Base-by-base conservation (phyloP, 257 asterid species). In the Rhazya stricta region DNA sequence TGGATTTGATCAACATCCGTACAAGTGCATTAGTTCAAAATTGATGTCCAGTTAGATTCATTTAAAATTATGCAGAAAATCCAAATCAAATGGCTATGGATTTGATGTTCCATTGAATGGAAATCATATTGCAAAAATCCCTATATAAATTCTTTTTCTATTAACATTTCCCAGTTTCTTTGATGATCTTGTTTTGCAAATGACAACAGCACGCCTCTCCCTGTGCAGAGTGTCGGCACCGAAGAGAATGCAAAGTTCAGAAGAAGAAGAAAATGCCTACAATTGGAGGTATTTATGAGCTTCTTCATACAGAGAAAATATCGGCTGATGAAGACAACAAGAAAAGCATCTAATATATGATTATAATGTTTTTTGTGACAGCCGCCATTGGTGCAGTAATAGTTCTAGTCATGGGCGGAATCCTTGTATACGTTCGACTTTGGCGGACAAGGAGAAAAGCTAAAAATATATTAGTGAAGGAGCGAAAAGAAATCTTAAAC, bases 401-500 rank as follows among this genome's bases (percentile, higher is more conserved):
- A 37, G 82, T 89, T 30, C 67, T 88, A 10, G 71, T 83, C 60
- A 56, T 86, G 36, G 70, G 88, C 43, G 86, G 81, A 37, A 83
- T 85, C 79, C 72, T 86, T 23, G 86, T 88, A 56, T 84, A 79
- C 39, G 65, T 85, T 43, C 77, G 60, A 50, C 79, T 79, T 42
- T 53, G 42, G 58, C 51, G 70, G 42, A 54, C 79, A 32, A 73
- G 50, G 36, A 73, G 72, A 76, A 46, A 61, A 76, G 80, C 65
- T 4, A 71, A 76, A 43, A 87, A 73, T 66, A 48, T 72, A 19
- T 45, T 87, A 67, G 74, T 84, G 43, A 87, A 84, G 60, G 87
- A 89, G 76, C 81, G 92, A 32, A 88, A 89, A 62, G 84, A 82
- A 9, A 89, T 89, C 74, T 46, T 89, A 65, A 87, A 84, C 58